Evolutionary conservation across 352 stramenopile species (phyloP).

Genomic region (Pythium insidiosum): DNA sequence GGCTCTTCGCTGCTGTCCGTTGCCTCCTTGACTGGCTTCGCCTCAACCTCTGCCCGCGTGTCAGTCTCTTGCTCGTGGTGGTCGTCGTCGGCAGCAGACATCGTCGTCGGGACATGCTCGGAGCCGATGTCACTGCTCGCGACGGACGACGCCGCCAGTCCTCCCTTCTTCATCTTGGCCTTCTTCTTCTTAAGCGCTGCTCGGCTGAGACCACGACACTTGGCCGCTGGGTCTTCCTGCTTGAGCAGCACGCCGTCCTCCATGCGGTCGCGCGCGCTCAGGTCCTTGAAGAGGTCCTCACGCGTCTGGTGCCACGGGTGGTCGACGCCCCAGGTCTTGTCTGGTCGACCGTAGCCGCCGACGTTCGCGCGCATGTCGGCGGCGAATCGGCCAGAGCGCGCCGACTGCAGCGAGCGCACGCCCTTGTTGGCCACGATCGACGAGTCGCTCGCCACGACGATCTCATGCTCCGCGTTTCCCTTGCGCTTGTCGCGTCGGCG

Average conservation of each 20-base stretch:
- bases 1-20: neutral
- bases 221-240: conserved; percentile 31
- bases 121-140: conserved; percentile 11
- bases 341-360: conserved; percentile 63
- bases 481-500: conserved; percentile 59
- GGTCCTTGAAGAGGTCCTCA: conserved; percentile 30
- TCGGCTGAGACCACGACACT: conserved; percentile 43
- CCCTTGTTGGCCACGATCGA: conserved; percentile 64
- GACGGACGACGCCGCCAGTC: conserved; percentile 13
- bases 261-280: conserved; percentile 53
- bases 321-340: conserved; percentile 74
- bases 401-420: conserved; percentile 39
- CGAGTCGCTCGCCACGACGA: conserved; percentile 49
- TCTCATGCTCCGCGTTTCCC: conserved; percentile 50
- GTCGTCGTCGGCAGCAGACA: conserved; percentile 1
- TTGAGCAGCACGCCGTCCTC: conserved; percentile 43
- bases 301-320: conserved; percentile 68
- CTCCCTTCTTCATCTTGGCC: conserved; percentile 60
- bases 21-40: neutral
- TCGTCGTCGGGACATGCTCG: conserved; percentile 1
- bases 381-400: conserved; percentile 56
- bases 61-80: no score
- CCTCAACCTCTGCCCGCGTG: neutral
- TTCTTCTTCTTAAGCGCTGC: conserved; percentile 77
- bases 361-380: conserved; percentile 72